Base-by-base conservation (phyloP, 345 rosid species). In the Bretschneidera sinensis region DNA sequence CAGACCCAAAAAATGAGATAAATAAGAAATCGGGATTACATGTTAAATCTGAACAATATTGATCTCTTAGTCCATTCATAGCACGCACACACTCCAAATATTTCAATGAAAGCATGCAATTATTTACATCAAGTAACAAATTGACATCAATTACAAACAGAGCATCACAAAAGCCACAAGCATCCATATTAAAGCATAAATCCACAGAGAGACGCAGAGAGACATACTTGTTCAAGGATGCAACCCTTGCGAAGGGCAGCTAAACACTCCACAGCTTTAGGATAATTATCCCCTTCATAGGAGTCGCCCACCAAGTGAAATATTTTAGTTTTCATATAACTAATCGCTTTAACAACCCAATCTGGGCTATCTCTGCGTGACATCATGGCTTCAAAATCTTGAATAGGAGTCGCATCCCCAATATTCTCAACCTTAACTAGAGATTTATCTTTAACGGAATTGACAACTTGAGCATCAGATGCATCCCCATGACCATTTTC, bases 371-470 rank as follows among this genome's bases (percentile, higher is more conserved):
- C 99, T 77, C 96, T 87, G 11, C 85, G 84, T 1, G 90, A 81
- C 66, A 94, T 75, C 84, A 94, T 84, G 19, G 74, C 85, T 79
- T 87, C 92, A 65, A 94, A 89, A 77, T 94, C 97, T 69, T 80
- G 78, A 56, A 87, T 56, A 5, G 97, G 92, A 48, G 68, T 85
- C 70, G 62, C 73, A 68, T 86, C 79, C 24, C 97, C 87, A 34
- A 92, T 68, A 55, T 66, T 60, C 56, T 75, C 86, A 31, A 75
- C 65, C 25, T 52, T 51, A 39, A 25, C 61, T 19, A 7, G 10
- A 9, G 72, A 64, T 60, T 57, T 71, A 43, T 64, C 73, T 39
- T 74, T 79, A 54, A 7, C 59, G 55, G 74, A 48, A 21, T 49
- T 57, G 48, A 65, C 47, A n/a, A 67, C 43, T 21, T 59, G 63